phyloP scores from a whole-genome alignment of 768 basidiomycete species.

The Mrakia gelida region DNA sequence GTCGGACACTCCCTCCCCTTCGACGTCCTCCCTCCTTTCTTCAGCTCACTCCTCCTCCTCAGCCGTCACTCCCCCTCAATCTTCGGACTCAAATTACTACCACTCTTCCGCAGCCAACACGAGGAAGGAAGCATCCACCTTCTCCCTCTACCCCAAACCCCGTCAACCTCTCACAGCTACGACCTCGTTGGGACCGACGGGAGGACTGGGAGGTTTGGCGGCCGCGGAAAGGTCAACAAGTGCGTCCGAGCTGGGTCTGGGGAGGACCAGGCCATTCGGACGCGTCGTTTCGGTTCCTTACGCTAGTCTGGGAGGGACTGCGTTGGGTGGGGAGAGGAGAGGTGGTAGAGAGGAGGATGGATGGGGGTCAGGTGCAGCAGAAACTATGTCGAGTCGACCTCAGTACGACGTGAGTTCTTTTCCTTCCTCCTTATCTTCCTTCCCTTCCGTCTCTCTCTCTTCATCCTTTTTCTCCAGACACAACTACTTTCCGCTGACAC shows the following conservation, averaged over 20 bases:
- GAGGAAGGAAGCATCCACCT: neutral
- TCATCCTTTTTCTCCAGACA: neutral
- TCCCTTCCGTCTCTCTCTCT: neutral
- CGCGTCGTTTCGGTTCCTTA: neutral
- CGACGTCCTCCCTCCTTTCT: neutral
- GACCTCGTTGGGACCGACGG: neutral
- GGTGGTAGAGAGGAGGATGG: neutral
- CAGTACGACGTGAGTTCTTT: slow-evolving; percentile 3
- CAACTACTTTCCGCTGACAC: too few relatives aligned
- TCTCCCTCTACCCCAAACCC: neutral
- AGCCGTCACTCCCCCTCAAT: neutral
- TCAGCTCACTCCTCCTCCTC: slow-evolving; percentile 11
- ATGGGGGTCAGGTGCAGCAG: neutral
- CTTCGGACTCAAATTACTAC: neutral
- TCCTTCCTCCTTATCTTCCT: neutral
- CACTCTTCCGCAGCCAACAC: too few relatives aligned
- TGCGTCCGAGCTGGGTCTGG: neutral
- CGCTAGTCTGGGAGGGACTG: neutral
- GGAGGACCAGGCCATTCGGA: neutral
- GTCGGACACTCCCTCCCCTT: neutral
- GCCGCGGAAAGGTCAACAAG: neutral
- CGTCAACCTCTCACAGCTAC: slow-evolving; percentile 3
- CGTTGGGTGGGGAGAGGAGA: neutral
- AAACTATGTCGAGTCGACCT: neutral
- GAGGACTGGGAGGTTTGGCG: neutral